Conservation (phyloP, 192 early-diverging fungal species). For the Rhizophagus prolifer region DNA sequence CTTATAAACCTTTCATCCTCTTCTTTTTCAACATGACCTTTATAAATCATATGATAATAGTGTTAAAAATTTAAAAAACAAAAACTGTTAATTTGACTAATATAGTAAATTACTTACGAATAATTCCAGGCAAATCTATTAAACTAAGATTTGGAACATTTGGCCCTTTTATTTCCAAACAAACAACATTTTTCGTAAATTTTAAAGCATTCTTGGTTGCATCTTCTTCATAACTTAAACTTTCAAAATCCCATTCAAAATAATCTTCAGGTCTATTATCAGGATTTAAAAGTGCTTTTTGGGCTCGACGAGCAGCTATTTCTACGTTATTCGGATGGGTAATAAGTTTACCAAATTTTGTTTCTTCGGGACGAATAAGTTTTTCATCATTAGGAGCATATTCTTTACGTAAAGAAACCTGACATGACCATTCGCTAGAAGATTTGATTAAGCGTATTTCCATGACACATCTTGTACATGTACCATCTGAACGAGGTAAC, state of each 20-base stretch:
- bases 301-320: conserved; percentile 46
- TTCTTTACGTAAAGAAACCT: conserved; percentile 48
- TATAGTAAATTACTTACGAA: conserved; percentile 40
- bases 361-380: conserved; percentile 38
- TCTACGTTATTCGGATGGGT: conserved; percentile 40
- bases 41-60: background rate
- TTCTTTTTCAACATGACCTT: conserved; percentile 10
- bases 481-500: conserved; percentile 51
- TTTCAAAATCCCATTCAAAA: conserved; percentile 19
- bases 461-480: conserved; percentile 56
- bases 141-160: conserved; percentile 52
- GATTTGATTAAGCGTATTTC: conserved; percentile 47
- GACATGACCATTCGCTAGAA: conserved; percentile 40
- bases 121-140: conserved; percentile 64
- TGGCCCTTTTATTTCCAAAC: conserved; percentile 53
- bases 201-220: conserved; percentile 47
- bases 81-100: too few species aligned
- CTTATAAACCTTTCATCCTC: conserved; percentile 48
- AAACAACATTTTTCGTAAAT: conserved; percentile 54
- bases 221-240: conserved; percentile 39
- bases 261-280: background rate
- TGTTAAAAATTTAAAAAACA: background rate
- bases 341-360: conserved; percentile 39
- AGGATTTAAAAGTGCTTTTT: conserved; percentile 59
- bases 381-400: conserved; percentile 40